Conservation (phyloP, 331 rosid species). For the Erythrophleum ivorense region DNA sequence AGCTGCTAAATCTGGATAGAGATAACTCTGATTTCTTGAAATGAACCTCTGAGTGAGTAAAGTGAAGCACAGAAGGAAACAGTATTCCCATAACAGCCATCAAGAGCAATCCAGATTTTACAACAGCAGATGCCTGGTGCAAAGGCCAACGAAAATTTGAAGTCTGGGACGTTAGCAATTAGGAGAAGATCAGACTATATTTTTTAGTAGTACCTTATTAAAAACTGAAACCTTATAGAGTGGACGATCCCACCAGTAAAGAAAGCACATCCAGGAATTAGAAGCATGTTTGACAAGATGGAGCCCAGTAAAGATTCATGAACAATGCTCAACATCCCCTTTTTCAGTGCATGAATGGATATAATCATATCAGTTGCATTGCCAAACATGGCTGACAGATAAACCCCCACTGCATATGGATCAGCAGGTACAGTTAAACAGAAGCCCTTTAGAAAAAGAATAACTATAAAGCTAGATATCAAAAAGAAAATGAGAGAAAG, state of each 20-base stretch:
- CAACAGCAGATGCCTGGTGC: slow-evolving; percentile 64
- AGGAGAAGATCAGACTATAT: slow-evolving; percentile 11
- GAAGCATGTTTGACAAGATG: slow-evolving; percentile 68
- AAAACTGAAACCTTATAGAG: slow-evolving; percentile 53
- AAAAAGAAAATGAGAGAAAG: background rate
- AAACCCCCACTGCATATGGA: background rate
- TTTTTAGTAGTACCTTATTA: slow-evolving; percentile 48
- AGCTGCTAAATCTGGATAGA: slow-evolving; percentile 67
- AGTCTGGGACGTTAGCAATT: slow-evolving; percentile 1
- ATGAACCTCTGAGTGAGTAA: slow-evolving; percentile 59
- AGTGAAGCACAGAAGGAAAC: slow-evolving; percentile 63
- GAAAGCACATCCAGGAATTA: slow-evolving; percentile 74
- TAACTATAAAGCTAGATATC: background rate
- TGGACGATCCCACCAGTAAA: slow-evolving; percentile 59
- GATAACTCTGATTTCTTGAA: slow-evolving; percentile 63
- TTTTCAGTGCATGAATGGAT: slow-evolving; percentile 65
- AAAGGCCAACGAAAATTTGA: slow-evolving; percentile 41
- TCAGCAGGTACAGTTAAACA: slow-evolving; percentile 43
- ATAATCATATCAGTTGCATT: slow-evolving; percentile 72
- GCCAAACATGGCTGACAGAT: slow-evolving; percentile 37
- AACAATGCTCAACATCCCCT: slow-evolving; percentile 59
- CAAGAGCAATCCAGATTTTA: slow-evolving; percentile 63
- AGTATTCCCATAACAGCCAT: slow-evolving; percentile 72
- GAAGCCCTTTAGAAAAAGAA: slow-evolving; percentile 52
- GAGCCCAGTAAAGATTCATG: slow-evolving; percentile 65